phyloP scores from a whole-genome alignment of 129 eudicot genomes.

The Flaveria trinervia region DNA sequence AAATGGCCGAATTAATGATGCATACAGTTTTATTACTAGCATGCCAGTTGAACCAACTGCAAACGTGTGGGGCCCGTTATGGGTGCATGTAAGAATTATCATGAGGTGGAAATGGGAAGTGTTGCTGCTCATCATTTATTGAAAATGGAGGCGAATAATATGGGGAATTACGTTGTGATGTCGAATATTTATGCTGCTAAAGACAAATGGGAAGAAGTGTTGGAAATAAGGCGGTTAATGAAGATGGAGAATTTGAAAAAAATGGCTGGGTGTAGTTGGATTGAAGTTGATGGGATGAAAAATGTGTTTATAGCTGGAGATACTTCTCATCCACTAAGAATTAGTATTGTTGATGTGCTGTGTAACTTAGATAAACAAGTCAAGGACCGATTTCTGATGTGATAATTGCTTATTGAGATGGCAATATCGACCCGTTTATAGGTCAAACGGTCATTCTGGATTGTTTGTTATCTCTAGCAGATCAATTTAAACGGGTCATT shows the following conservation, averaged over 20 bases:
- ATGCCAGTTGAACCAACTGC: conserved; percentile 82
- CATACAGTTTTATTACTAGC: conserved; percentile 50
- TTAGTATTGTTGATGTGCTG: conserved; percentile 42
- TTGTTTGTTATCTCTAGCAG: conserved; percentile 35
- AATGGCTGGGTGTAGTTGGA: conserved; percentile 89
- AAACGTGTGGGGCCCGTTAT: conserved; percentile 77
- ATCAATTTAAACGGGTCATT: background rate
- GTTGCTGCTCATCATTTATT: conserved; percentile 58
- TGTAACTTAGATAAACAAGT: conserved; percentile 53
- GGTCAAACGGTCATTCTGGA: background rate
- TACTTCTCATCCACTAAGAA: conserved; percentile 57
- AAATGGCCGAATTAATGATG: conserved; percentile 67
- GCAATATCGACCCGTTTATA: background rate
- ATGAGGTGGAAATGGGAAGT: conserved; percentile 63
- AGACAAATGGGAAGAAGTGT: conserved; percentile 82
- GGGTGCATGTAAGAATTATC: conserved; percentile 71
- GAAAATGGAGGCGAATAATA: conserved; percentile 44
- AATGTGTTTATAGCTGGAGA: conserved; percentile 72
- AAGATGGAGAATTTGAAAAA: conserved; percentile 66
- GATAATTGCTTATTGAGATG: conserved; percentile 12
- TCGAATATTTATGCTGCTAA: conserved; percentile 84
- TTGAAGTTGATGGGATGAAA: conserved; percentile 63
- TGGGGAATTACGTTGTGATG: conserved; percentile 77
- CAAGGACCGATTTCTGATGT: conserved; percentile 40
- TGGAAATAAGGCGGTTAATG: conserved; percentile 72